Evolutionary conservation across 305 asterid genomes (phyloP).

Genomic region (Lippia alba): DNA sequence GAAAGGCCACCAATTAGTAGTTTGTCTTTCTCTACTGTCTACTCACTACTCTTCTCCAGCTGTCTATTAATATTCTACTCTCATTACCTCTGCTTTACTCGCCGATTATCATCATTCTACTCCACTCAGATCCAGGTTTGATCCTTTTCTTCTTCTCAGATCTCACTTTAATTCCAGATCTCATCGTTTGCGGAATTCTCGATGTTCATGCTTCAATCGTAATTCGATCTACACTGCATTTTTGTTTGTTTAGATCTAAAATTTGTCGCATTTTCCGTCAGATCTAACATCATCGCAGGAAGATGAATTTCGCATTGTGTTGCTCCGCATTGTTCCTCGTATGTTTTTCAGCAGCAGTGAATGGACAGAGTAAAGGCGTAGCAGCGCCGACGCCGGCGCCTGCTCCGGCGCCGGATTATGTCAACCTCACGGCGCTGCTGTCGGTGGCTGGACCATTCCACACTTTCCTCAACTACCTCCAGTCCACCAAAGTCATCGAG

Average conservation of each 20-base stretch:
- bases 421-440: slow-evolving; percentile 67
- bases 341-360: slow-evolving; percentile 38
- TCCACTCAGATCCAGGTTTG: not conserved
- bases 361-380: slow-evolving; percentile 1
- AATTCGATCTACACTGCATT: too few species aligned
- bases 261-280: not conserved
- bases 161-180: too few species aligned
- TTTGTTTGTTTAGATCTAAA: not conserved
- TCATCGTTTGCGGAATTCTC: too few species aligned
- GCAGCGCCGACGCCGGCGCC: slow-evolving; percentile 68
- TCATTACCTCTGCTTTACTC: not conserved
- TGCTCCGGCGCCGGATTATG: slow-evolving; percentile 74
- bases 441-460: slow-evolving; percentile 82
- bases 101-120: not conserved
- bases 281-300: not conserved
- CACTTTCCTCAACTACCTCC: slow-evolving; percentile 69
- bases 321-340: slow-evolving; percentile 24
- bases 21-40: not conserved
- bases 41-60: slow-evolving; percentile 25
- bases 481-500: slow-evolving; percentile 63
- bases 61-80: not conserved
- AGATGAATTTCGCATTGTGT: slow-evolving; percentile 29
- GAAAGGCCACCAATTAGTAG: too few species aligned
- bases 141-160: too few species aligned
- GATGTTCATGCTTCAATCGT: too few species aligned